phyloP scores from a whole-genome alignment of 441 rosid species.

The Metrosideros polymorpha region DNA sequence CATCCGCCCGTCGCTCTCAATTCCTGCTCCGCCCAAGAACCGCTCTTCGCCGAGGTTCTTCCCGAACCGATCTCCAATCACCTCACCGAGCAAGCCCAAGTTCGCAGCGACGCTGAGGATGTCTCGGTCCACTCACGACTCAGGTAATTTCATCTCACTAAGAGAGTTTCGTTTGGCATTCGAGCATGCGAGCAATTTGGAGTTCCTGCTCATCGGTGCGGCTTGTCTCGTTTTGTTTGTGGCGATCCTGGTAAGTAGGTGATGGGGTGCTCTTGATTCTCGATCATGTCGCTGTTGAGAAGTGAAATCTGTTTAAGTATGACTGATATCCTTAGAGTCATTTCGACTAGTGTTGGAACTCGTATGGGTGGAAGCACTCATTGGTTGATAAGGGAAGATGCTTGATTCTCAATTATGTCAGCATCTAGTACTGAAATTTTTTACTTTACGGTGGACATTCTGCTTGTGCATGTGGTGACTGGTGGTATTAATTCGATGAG shows the following conservation, averaged over 20 bases:
- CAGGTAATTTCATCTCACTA: constrained; percentile 12
- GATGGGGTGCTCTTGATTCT: neutral
- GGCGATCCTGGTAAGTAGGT: neutral
- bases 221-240: neutral
- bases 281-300: neutral
- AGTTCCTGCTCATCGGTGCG: neutral
- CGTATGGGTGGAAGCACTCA: neutral
- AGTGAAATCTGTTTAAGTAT: neutral
- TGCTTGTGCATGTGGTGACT: neutral
- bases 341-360: neutral
- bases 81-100: neutral
- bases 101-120: constrained; percentile 6
- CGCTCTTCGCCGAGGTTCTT: neutral
- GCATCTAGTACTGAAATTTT: neutral
- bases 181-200: neutral
- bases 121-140: constrained; percentile 20
- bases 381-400: neutral
- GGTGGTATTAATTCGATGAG: neutral
- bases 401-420: neutral
- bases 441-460: neutral
- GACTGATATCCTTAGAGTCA: neutral
- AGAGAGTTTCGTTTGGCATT: neutral
- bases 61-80: neutral
- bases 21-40: neutral
- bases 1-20: neutral